Conservation (phyloP, 768 basidiomycete genomes). For the Collybia nuda region DNA sequence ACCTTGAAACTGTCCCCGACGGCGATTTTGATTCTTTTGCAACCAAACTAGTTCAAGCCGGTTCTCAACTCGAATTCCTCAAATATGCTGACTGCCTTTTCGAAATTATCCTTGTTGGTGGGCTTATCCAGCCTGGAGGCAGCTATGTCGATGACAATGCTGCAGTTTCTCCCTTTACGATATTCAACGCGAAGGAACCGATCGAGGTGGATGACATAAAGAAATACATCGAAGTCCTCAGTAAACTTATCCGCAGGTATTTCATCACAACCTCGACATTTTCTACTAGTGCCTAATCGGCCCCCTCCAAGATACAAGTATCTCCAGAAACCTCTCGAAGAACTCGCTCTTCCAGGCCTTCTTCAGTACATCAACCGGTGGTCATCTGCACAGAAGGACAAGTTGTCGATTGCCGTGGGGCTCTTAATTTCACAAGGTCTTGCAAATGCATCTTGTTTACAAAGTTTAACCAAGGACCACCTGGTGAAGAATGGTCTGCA, state of each 20-base stretch:
- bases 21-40: conserved; percentile 82
- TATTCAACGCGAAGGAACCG: conserved; percentile 80
- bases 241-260: conserved; percentile 93
- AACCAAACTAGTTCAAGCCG: conserved; percentile 87
- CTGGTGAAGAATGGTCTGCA: conserved; percentile 87
- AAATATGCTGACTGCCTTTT: conserved; percentile 98
- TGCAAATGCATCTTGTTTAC: conserved; percentile 73
- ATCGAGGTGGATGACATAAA: conserved; percentile 84
- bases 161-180: conserved; percentile 84
- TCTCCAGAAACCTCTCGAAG: conserved; percentile 95
- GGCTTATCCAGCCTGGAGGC: conserved; percentile 95
- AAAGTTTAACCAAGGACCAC: conserved; percentile 88
- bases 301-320: conserved; percentile 83
- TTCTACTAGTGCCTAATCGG: conserved; percentile 9
- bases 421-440: conserved; percentile 85
- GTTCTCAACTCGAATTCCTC: conserved; percentile 89
- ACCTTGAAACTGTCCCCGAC: conserved; percentile 78
- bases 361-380: conserved; percentile 91
- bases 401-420: conserved; percentile 79
- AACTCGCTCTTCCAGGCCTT: conserved; percentile 74
- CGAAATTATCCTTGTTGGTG: conserved; percentile 93
- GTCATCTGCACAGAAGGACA: conserved; percentile 74
- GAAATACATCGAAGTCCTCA: conserved; percentile 91
- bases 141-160: conserved; percentile 86
- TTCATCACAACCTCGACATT: conserved; percentile 6